Percentiles rank a stretch among this genome's conserved stretches.
These are phyloP conservation scores for Neurospora sp. DNA, from an alignment of 495 filamentous ascomycete genomes.

Conservation along the genomic window DNA sequence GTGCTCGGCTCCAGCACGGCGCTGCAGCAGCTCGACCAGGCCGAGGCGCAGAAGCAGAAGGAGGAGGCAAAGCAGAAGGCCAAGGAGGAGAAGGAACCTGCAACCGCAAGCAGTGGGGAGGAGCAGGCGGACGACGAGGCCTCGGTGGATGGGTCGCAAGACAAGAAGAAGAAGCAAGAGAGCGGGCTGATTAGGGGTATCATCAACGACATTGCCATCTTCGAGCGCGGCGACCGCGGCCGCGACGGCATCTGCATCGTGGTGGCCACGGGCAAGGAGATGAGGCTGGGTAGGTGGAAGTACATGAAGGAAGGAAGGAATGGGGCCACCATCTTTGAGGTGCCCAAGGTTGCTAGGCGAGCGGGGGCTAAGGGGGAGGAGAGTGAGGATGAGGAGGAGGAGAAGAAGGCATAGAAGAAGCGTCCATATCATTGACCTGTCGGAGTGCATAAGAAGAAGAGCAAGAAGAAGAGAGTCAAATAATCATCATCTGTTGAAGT, in stretches of 20 bases:
- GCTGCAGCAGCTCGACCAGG: neutral
- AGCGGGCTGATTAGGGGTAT: constrained; percentile 51
- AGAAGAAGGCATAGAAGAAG: neutral
- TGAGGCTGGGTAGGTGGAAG: constrained; percentile 70
- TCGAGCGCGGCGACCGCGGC: constrained; percentile 62
- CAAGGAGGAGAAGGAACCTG: neutral
- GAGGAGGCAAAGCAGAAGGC: neutral
- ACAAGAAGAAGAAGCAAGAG: constrained; percentile 1
- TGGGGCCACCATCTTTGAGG: constrained; percentile 70
- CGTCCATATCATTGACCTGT: too few species aligned
- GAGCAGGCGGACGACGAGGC: neutral
- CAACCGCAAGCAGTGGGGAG: constrained; percentile 1
- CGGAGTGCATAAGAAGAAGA: too few species aligned
- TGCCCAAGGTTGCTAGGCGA: constrained; percentile 39
- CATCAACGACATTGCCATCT: constrained; percentile 75
- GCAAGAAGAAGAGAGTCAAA: neutral
- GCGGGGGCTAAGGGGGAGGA: constrained; percentile 8
- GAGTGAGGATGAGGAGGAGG: neutral
- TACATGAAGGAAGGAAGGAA: constrained; percentile 54
- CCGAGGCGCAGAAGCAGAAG: neutral
- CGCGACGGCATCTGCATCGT: constrained; percentile 71
- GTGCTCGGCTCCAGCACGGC: constrained; percentile 39
- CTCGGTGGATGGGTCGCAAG: neutral
- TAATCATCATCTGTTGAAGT: neutral
- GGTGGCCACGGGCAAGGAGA: constrained; percentile 76